Base-by-base conservation (phyloP, 441 rosid genomes). In the Mallotus japonicus region DNA sequence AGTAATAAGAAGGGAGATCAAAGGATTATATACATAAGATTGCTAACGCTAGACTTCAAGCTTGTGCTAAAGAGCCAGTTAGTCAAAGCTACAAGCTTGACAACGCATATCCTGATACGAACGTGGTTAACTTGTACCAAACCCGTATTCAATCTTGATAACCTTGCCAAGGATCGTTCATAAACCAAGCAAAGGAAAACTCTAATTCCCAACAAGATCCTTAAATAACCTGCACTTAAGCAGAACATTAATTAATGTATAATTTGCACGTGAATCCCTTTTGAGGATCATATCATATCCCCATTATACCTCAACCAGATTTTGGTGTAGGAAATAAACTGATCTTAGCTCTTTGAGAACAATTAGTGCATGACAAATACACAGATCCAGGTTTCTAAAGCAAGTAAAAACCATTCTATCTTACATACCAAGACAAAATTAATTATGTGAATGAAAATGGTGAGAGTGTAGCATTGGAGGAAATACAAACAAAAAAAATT, bases 401-500 rank as follows among this genome's bases (percentile, higher is more conserved):
- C 17, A 15, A 40, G 54, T 19, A 20, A 40, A 24, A 40, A 14
- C 42, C 15, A 37, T 42, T 22, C 63, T 15, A 28, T 15, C 49
- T 50, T 51, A n/a, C 53, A 58, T 20, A 64, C 47, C 69, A 55
- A 54, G n/a, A 73, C 5, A 17, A 72, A 63, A 65, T n/a, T 5
- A 49, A 37, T 72, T 15, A 49, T 53, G 19, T 20, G 22, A 68
- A 42, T 42, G 56, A 37, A 60, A 64, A 20, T 62, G 28, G 17
- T 40, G 61, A 61, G 34, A 17, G 17, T 16, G 16, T n/a, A 62
- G 28, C 28, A 50, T 20, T 20, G 28, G 4, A 50, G 54, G 56
- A 51, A 37, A 37, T 16, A 19, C 55, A 73, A 40, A n/a, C 47
- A 22, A 9, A 60, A n/a, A 40, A 68, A 69, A 55, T 34, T 24